phyloP scores from a whole-genome alignment of 108 stramenopile species.

The Pseudonitzschia multiseries region DNA sequence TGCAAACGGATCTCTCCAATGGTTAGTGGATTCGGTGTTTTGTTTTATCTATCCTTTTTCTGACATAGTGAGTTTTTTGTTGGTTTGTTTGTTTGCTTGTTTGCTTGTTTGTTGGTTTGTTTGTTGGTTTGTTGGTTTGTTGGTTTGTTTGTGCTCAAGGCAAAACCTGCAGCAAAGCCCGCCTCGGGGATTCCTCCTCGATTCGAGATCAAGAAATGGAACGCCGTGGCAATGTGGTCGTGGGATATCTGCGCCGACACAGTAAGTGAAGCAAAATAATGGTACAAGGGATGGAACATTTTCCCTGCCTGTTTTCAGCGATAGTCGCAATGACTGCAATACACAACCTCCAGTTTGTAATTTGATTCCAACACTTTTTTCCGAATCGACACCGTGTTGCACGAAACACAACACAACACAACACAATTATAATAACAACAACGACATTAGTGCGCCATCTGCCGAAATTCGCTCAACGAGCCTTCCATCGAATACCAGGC shows the following conservation, averaged over 20 bases:
- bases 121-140: neutral
- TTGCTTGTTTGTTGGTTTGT: too few relatives aligned
- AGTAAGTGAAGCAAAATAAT: constrained; percentile 33
- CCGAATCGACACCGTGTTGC: too few relatives aligned
- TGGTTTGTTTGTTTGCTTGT: neutral
- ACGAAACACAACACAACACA: too few relatives aligned
- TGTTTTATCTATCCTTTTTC: neutral
- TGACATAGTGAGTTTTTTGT: neutral
- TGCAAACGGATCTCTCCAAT: neutral
- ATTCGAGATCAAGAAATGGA: constrained; percentile 97
- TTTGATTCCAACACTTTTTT: constrained; percentile 7
- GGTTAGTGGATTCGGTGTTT: neutral
- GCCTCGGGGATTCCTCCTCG: constrained; percentile 46
- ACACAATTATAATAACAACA: too few relatives aligned
- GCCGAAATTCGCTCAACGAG: constrained; percentile 98
- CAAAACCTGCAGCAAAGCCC: constrained; percentile 21
- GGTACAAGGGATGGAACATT: too few relatives aligned
- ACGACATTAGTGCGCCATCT: constrained; percentile 91
- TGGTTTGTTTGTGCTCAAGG: constrained; percentile 2
- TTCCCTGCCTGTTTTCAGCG: too few relatives aligned
- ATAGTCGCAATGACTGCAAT: too few relatives aligned
- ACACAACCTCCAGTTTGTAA: too few relatives aligned
- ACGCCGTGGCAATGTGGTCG: constrained; percentile 98
- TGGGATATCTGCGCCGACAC: constrained; percentile 99
- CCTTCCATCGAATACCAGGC: constrained; percentile 99